Evolutionary conservation across 108 stramenopile genomes (phyloP), one percentile per base, ranked within the genome.

Genomic region (Cyclotella sp.): DNA sequence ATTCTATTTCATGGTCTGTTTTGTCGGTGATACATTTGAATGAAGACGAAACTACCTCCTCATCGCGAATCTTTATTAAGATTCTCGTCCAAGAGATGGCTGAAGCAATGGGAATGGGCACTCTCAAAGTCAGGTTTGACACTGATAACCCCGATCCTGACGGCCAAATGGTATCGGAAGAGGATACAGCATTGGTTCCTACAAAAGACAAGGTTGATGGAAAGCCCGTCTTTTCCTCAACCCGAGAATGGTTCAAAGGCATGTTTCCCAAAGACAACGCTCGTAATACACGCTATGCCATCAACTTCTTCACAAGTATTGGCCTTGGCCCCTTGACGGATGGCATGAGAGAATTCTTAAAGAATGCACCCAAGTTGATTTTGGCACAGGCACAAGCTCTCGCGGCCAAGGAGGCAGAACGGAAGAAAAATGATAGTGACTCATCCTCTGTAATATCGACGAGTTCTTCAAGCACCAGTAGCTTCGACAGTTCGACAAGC

Each of bases 281-380:
- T 10, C 91, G 97, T 34, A 96, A 98, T 73, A 98, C 98, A 40
- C 91, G 98, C 4, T 99, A 98, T 72, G 97, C 97, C 29, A 98
- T 99, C 87, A 98, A 98, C 72, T 99, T 98, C 86, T 99, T 98
- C 85, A 99, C 99, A 13, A 91, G 86, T 29, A 98, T 99, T 73
- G 99, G 99, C 14, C 84, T 99, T 15, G 99, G 99, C 14, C 97
- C 97, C 10, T 88, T 99, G 44, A 99, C 99, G 15, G 99, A 99
- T 79, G 97, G 88, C 11, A 86, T 99, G 68, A 89, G 99, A 27
- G 90, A 93, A 62, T 96, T 93, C 81, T 85, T 98, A 57, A 96
- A 96, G 86, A 89, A 93, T 76, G 94, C 95, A 24, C 97, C 96
- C 19, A 95, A 93, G 72, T 79, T 94, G 9, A 92, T 96, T 66